phyloP scores from a whole-genome alignment of 352 stramenopile species.

The Pythium sp. region DNA sequence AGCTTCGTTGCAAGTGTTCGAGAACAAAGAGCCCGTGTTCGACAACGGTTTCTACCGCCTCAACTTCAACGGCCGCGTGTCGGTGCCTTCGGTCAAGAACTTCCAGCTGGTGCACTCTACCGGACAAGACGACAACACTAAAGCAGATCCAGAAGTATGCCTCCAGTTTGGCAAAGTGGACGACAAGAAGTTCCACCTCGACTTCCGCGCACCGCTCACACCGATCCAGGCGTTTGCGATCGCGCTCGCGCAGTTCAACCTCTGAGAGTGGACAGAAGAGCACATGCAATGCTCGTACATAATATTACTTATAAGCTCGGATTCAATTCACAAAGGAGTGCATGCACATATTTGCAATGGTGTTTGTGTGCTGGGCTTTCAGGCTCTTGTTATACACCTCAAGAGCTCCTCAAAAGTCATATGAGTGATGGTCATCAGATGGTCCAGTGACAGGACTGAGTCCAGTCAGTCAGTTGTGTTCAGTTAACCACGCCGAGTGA shows the following conservation, averaged over 20 bases:
- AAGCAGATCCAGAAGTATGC: constrained; percentile 26
- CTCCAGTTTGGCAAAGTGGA: constrained; percentile 82
- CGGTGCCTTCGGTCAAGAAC: constrained; percentile 76
- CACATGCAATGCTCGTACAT: neutral
- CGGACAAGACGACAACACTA: neutral
- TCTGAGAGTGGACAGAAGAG: constrained; percentile 2
- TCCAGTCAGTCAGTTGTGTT: neutral
- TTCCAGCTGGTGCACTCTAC: constrained; percentile 57
- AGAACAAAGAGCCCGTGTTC: constrained; percentile 73
- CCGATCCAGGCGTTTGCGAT: constrained; percentile 73
- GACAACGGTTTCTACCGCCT: constrained; percentile 79
- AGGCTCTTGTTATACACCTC: neutral
- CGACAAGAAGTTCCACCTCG: constrained; percentile 78
- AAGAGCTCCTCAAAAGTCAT: neutral
- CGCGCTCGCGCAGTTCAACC: constrained; percentile 68
- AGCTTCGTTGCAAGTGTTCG: constrained; percentile 39
- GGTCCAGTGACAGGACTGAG: no score
- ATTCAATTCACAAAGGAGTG: neutral
- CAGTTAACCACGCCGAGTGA: neutral
- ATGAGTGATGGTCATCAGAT: neutral
- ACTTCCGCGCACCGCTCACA: constrained; percentile 69
- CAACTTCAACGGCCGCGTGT: constrained; percentile 81
- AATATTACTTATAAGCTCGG: neutral
- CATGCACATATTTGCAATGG: neutral
- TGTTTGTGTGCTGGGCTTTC: neutral